Percentiles rank a stretch among this genome's conserved stretches.
Conservation (phyloP, 1,284 basidiomycete genomes). For the Boletus smithii region DNA sequence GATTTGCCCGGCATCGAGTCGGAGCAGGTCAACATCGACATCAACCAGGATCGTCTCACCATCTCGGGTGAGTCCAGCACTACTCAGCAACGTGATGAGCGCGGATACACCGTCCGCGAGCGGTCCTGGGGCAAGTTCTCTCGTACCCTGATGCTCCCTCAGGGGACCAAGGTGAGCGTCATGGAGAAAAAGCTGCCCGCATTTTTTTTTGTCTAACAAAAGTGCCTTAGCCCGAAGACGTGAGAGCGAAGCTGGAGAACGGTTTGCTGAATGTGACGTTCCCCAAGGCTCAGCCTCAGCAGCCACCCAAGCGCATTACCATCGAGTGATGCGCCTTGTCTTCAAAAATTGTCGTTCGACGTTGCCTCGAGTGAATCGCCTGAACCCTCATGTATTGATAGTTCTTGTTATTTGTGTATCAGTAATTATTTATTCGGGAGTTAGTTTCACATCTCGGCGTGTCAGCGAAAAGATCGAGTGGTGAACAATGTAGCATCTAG, state of each 20-base stretch:
- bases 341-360: no score
- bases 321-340: no score
- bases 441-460: no score
- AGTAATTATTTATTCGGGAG: background rate
- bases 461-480: background rate
- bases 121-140: conserved; percentile 47
- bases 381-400: no score
- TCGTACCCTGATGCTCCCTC: conserved; percentile 44
- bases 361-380: no score
- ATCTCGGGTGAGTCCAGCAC: conserved; percentile 44
- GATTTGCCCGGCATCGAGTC: conserved; percentile 48
- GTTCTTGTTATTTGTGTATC: background rate
- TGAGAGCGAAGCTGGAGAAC: conserved; percentile 44
- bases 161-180: conserved; percentile 44
- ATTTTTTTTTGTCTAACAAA: conserved; percentile 3
- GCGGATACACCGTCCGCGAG: conserved; percentile 49
- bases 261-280: conserved; percentile 45
- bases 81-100: conserved; percentile 37
- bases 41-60: conserved; percentile 42
- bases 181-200: background rate
- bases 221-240: conserved; percentile 35
- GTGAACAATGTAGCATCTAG: background rate
- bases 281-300: conserved; percentile 39
- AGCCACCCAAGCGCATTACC: conserved; percentile 37
- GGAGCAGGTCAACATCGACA: conserved; percentile 42